phyloP scores from a whole-genome alignment of 1,284 basidiomycete species.

The Leucoagaricus sp. region DNA sequence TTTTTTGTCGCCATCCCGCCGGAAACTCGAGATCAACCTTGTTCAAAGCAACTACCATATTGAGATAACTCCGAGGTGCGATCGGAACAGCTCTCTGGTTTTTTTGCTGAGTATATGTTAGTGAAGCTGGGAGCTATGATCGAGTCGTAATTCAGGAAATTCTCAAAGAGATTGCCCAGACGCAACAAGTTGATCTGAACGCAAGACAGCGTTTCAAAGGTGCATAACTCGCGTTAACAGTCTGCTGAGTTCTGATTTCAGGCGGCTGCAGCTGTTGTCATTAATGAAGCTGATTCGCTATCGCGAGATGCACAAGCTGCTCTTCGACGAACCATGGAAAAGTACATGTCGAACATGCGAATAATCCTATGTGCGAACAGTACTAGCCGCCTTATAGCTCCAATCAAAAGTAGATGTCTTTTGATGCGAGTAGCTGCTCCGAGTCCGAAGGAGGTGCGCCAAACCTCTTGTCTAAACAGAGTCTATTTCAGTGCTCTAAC shows the following conservation, averaged over 20 bases:
- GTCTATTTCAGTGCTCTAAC: slow-evolving; percentile 2
- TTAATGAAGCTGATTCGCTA: slow-evolving; percentile 96
- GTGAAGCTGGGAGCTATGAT: slow-evolving; percentile 97
- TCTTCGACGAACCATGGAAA: slow-evolving; percentile 97
- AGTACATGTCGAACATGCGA: slow-evolving; percentile 98
- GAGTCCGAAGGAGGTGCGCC: slow-evolving; percentile 67
- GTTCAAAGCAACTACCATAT: slow-evolving; percentile 98
- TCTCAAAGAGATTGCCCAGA: slow-evolving; percentile 98
- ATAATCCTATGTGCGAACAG: slow-evolving; percentile 98
- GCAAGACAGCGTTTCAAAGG: slow-evolving; percentile 98
- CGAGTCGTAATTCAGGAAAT: slow-evolving; percentile 96
- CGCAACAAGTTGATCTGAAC: slow-evolving; percentile 95
- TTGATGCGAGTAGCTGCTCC: slow-evolving; percentile 94
- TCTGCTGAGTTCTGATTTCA: background rate
- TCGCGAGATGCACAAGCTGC: slow-evolving; percentile 97
- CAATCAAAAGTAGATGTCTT: slow-evolving; percentile 94
- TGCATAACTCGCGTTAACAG: slow-evolving; percentile 32
- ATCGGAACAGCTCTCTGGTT: slow-evolving; percentile 6
- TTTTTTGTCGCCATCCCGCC: slow-evolving; percentile 92
- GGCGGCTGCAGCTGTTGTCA: slow-evolving; percentile 81
- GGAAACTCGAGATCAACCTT: slow-evolving; percentile 96
- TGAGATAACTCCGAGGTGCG: slow-evolving; percentile 94
- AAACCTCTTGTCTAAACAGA: slow-evolving; percentile 5
- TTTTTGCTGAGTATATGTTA: slow-evolving; percentile 32
- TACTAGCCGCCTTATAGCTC: slow-evolving; percentile 95